Evolutionary conservation across 179 eudicot species (phyloP).

Genomic region (Amaranthus tricolor): DNA sequence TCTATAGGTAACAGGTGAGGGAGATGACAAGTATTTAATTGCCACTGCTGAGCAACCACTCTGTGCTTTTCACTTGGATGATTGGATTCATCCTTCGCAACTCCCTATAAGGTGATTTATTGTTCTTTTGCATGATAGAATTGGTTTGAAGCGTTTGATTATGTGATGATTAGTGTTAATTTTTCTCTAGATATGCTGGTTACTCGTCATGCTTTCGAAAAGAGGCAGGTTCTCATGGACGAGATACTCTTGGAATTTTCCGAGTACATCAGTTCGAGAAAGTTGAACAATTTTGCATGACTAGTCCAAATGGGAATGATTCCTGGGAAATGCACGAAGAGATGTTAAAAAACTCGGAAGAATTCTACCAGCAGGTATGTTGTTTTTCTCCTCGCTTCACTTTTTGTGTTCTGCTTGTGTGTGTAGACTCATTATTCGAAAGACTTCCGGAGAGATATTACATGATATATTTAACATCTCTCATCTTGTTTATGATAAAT

Average conservation of each 20-base stretch:
- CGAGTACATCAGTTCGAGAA: constrained; percentile 96
- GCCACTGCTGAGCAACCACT: constrained; percentile 98
- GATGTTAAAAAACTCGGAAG: constrained; percentile 82
- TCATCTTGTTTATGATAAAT: no score
- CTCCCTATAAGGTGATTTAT: constrained; percentile 60
- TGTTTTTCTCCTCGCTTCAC: background rate
- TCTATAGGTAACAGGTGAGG: constrained; percentile 75
- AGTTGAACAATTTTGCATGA: constrained; percentile 89
- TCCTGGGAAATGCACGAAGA: constrained; percentile 96
- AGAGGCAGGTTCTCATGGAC: constrained; percentile 97
- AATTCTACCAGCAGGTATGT: constrained; percentile 69
- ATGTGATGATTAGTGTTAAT: constrained; percentile 11
- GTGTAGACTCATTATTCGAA: no score
- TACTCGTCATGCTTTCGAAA: constrained; percentile 94
- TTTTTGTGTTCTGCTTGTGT: no score
- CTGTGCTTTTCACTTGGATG: constrained; percentile 88
- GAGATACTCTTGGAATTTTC: constrained; percentile 91
- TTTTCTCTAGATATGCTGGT: constrained; percentile 68
- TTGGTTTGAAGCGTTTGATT: background rate
- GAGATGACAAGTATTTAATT: constrained; percentile 92
- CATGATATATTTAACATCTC: no score
- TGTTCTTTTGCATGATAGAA: constrained; percentile 1
- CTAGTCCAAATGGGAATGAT: constrained; percentile 70
- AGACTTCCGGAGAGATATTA: no score
- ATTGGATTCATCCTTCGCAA: constrained; percentile 82